Evolutionary conservation across 2,329 filamentous ascomycete genomes (phyloP).

Genomic region (Ceratocystis variospora): DNA sequence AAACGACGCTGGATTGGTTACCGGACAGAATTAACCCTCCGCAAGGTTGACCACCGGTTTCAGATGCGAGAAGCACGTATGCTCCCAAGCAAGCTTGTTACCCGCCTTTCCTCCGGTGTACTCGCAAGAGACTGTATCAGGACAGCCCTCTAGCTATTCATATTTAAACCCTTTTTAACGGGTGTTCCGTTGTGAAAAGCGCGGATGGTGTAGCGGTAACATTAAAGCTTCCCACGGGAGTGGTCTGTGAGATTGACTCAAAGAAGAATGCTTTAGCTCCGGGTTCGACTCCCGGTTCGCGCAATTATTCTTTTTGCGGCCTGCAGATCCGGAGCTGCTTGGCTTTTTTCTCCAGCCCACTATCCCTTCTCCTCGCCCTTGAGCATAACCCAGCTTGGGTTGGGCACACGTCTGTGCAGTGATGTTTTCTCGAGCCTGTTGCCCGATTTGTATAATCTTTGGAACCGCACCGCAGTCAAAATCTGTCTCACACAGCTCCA

Average conservation of each 20-base stretch:
- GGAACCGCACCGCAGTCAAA: too few relatives aligned
- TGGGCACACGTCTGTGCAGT: too few relatives aligned
- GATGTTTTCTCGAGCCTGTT: too few relatives aligned
- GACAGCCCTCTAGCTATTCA: neutral
- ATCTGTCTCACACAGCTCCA: neutral
- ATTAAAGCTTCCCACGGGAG: conserved; percentile 21
- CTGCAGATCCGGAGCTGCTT: neutral
- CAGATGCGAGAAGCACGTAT: too few relatives aligned
- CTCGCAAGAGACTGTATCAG: too few relatives aligned
- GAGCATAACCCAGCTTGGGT: too few relatives aligned
- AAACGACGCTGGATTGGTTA: too few relatives aligned
- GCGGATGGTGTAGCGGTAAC: conserved; percentile 21
- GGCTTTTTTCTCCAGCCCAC: neutral
- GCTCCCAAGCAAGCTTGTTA: too few relatives aligned
- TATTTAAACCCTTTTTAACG: neutral
- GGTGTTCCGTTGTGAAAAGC: neutral
- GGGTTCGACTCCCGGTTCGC: conserved; percentile 21
- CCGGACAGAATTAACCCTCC: too few relatives aligned
- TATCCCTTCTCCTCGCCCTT: neutral
- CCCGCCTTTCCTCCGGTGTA: too few relatives aligned
- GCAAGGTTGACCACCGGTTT: too few relatives aligned
- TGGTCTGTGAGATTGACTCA: conserved; percentile 17
- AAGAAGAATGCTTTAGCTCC: conserved; percentile 20
- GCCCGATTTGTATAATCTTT: too few relatives aligned
- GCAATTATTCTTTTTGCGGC: conserved; percentile 10